These are phyloP conservation scores for Rhodotorula mucilaginosa DNA, from an alignment of 1,284 basidiomycete species.

Conservation along the genomic window DNA sequence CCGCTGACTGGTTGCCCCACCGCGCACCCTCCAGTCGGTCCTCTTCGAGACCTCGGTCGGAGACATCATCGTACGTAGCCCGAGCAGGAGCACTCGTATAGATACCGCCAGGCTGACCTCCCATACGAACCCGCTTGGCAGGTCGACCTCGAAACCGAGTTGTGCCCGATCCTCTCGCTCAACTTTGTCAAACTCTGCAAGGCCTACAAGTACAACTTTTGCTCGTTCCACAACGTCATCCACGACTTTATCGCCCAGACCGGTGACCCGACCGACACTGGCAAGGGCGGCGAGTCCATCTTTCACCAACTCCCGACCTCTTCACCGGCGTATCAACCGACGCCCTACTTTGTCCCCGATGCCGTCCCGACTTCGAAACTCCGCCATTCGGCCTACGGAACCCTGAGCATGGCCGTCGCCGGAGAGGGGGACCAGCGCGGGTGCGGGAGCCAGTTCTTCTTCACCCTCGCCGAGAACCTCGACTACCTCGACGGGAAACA, in stretches of 20 bases:
- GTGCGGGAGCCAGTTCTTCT: conserved; percentile 93
- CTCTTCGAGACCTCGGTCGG: conserved; percentile 93
- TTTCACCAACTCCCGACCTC: conserved; percentile 63
- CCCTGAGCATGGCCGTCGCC: conserved; percentile 92
- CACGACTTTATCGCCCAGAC: conserved; percentile 94
- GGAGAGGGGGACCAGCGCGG: conserved; percentile 70
- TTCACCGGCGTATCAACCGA: conserved; percentile 39
- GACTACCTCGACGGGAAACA: conserved; percentile 96
- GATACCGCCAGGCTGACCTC: too few species aligned
- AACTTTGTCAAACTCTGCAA: conserved; percentile 98
- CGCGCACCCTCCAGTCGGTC: conserved; percentile 62
- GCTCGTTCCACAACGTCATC: conserved; percentile 96
- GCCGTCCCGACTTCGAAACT: conserved; percentile 59
- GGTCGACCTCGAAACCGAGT: conserved; percentile 78
- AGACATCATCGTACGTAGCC: conserved; percentile 65
- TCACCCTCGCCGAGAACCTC: conserved; percentile 80
- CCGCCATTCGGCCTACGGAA: conserved; percentile 82
- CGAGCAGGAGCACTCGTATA: too few species aligned
- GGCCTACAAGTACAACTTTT: conserved; percentile 91
- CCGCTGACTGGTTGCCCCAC: neutral
- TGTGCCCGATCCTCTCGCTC: conserved; percentile 82
- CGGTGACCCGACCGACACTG: conserved; percentile 92
- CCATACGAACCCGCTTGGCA: conserved; percentile 10
- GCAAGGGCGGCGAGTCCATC: conserved; percentile 79
- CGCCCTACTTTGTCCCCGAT: conserved; percentile 77